phyloP scores from a whole-genome alignment of 2,329 filamentous ascomycete species.

The Trematosphaeria pertusa region DNA sequence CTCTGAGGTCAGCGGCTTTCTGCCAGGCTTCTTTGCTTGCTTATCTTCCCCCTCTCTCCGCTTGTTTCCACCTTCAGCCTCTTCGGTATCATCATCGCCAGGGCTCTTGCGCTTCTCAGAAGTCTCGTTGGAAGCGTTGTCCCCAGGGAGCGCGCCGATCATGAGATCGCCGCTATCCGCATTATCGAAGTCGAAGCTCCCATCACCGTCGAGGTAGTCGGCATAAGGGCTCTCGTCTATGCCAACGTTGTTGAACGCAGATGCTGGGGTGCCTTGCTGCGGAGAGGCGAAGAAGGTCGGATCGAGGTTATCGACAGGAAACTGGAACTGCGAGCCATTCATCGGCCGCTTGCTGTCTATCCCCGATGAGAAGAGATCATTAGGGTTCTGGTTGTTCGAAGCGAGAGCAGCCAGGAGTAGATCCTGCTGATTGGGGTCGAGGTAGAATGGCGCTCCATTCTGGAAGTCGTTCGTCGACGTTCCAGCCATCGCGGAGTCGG shows the following conservation, averaged over 20 bases:
- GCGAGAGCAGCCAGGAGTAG: constrained; percentile 56
- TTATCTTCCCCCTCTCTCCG: constrained; percentile 85
- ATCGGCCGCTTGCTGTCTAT: constrained; percentile 26
- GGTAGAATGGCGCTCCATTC: constrained; percentile 51
- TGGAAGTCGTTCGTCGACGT: constrained; percentile 46
- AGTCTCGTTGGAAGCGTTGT: constrained; percentile 56
- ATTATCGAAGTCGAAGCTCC: constrained; percentile 76
- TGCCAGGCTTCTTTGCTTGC: constrained; percentile 90
- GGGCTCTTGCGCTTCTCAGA: constrained; percentile 73
- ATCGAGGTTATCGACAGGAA: constrained; percentile 42
- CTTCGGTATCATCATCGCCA: constrained; percentile 68
- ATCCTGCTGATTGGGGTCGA: constrained; percentile 56
- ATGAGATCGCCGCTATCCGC: constrained; percentile 65
- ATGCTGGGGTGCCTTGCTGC: constrained; percentile 46
- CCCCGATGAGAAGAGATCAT: constrained; percentile 34
- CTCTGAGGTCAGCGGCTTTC: constrained; percentile 94
- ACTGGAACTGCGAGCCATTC: constrained; percentile 38
- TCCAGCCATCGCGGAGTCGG: constrained; percentile 42
- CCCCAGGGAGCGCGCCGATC: constrained; percentile 77
- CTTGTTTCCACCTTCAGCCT: constrained; percentile 74
- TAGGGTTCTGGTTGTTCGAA: constrained; percentile 51
- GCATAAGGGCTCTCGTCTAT: constrained; percentile 79
- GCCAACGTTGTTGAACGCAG: constrained; percentile 56
- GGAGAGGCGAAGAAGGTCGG: constrained; percentile 47
- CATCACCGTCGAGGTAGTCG: constrained; percentile 80